phyloP scores from a whole-genome alignment of 768 basidiomycete species.

The Pulveroboletus sp. region DNA sequence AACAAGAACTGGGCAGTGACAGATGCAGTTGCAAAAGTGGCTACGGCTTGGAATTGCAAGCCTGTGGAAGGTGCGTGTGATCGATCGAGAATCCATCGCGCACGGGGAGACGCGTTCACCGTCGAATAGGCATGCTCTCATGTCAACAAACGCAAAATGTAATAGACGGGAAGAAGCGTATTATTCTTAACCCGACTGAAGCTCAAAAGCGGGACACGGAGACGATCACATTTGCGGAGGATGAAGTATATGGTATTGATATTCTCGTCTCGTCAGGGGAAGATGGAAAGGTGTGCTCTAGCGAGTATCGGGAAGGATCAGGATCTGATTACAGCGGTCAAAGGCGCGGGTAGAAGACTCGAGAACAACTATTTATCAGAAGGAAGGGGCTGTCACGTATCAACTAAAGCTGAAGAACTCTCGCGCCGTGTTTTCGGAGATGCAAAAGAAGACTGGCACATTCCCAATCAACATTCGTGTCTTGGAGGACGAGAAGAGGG shows the following conservation, averaged over 20 bases:
- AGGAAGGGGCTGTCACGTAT: slow-evolving; percentile 83
- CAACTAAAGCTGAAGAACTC: slow-evolving; percentile 98
- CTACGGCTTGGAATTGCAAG: slow-evolving; percentile 77
- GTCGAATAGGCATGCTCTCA: slow-evolving; percentile 77
- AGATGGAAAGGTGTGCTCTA: slow-evolving; percentile 77
- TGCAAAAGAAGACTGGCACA: slow-evolving; percentile 95
- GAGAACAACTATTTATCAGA: slow-evolving; percentile 90
- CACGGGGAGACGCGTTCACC: neutral
- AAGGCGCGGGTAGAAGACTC: slow-evolving; percentile 90
- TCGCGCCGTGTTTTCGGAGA: slow-evolving; percentile 93
- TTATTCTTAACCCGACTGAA: slow-evolving; percentile 88
- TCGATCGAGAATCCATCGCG: neutral
- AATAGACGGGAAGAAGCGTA: slow-evolving; percentile 94
- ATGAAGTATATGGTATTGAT: slow-evolving; percentile 94
- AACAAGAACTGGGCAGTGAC: slow-evolving; percentile 96
- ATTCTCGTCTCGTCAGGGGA: slow-evolving; percentile 83
- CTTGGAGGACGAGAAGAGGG: slow-evolving; percentile 94
- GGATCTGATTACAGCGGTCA: neutral
- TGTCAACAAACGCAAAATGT: slow-evolving; percentile 94
- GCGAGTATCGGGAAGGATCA: neutral
- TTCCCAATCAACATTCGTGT: slow-evolving; percentile 97
- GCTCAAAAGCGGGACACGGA: slow-evolving; percentile 85
- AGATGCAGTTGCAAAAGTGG: slow-evolving; percentile 73
- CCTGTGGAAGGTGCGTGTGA: slow-evolving; percentile 83
- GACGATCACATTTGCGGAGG: slow-evolving; percentile 81